Conservation (phyloP, 2,329 filamentous ascomycete species). For the Podosphaera fusca region DNA sequence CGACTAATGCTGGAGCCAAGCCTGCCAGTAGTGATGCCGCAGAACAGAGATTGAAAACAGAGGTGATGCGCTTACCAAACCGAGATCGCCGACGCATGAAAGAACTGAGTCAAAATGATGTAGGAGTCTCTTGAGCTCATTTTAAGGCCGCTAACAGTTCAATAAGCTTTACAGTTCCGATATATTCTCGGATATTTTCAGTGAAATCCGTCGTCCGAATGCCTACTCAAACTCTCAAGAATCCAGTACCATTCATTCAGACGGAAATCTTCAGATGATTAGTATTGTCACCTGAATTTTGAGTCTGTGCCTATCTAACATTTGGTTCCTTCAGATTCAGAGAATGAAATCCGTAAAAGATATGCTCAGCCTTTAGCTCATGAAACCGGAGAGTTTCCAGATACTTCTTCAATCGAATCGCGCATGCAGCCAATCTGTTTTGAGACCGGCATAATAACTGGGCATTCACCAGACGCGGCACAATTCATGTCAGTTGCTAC, state of each 20-base stretch:
- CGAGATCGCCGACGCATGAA: constrained; percentile 44
- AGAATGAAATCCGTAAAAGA: constrained; percentile 43
- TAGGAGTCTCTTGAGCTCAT: constrained; percentile 17
- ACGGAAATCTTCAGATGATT: constrained; percentile 49
- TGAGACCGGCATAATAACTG: constrained; percentile 35
- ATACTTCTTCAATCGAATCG: constrained; percentile 35
- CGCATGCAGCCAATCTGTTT: constrained; percentile 48
- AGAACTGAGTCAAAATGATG: constrained; percentile 37
- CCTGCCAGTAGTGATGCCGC: constrained; percentile 40
- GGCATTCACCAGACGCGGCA: constrained; percentile 35
- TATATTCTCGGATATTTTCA: constrained; percentile 14
- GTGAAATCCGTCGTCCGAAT: constrained; percentile 17
- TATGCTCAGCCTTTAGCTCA: constrained; percentile 39
- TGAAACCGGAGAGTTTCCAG: constrained; percentile 48
- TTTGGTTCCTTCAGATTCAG: constrained; percentile 26
- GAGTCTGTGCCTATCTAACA: not conserved
- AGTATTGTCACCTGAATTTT: constrained; percentile 18
- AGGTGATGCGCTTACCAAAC: constrained; percentile 47
- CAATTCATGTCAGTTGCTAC: constrained; percentile 41
- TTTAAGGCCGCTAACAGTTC: not conserved
- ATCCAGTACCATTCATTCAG: constrained; percentile 44
- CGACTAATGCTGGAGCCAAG: constrained; percentile 32
- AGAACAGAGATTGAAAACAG: constrained; percentile 40
- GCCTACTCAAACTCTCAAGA: constrained; percentile 23
- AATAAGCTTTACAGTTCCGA: constrained; percentile 15